phyloP scores from a whole-genome alignment of 2,329 filamentous ascomycete genomes.

The Trichophyton mentagrophytes region DNA sequence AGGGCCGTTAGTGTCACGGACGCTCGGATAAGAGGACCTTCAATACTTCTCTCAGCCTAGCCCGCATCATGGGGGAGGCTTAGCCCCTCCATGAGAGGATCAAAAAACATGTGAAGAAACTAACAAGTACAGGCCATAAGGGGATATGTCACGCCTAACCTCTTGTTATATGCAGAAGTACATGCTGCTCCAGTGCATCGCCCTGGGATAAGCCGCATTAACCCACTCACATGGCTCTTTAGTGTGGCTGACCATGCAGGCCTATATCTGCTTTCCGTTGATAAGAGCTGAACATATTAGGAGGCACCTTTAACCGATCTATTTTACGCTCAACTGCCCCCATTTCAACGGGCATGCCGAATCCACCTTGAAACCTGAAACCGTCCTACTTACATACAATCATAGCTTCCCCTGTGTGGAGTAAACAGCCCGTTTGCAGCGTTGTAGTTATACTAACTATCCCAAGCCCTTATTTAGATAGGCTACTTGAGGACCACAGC shows the following conservation, averaged over 20 bases:
- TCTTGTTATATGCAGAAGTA: background rate
- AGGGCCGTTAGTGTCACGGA: background rate
- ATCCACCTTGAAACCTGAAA: background rate
- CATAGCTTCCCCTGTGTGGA: background rate
- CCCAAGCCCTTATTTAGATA: too few species aligned
- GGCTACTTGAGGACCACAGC: too few species aligned
- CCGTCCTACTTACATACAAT: background rate
- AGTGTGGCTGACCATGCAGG: background rate
- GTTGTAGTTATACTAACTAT: too few species aligned
- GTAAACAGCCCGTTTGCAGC: background rate
- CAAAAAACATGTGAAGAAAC: constrained; percentile 2
- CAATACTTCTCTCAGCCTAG: background rate
- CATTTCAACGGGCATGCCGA: background rate
- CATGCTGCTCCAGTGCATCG: background rate
- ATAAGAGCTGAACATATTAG: background rate
- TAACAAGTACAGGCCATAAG: background rate
- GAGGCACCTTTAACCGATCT: background rate
- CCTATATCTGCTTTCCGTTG: background rate
- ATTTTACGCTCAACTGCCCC: background rate
- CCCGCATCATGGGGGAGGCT: background rate
- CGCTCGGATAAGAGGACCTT: background rate
- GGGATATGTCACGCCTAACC: background rate
- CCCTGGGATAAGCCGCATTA: background rate
- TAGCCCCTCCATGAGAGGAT: background rate
- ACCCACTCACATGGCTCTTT: background rate